These are phyloP conservation scores for Ophiostoma sp. DNA, from an alignment of 2,329 filamentous ascomycete species.

Conservation along the genomic window DNA sequence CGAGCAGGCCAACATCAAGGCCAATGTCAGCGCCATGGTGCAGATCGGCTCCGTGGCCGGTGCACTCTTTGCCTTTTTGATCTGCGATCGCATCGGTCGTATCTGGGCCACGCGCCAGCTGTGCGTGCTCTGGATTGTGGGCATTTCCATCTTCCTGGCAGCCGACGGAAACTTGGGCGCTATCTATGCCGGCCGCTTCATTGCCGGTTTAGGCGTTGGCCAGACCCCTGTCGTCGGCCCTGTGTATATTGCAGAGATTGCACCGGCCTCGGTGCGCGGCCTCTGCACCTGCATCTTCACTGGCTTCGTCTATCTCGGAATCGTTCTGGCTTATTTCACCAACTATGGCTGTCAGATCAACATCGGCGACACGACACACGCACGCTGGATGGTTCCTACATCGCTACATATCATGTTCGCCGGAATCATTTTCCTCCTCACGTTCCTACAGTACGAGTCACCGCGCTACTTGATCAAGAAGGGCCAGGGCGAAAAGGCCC, in stretches of 20 bases:
- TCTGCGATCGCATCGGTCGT: background rate
- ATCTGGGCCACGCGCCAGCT: slow-evolving; percentile 8
- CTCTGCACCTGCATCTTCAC: slow-evolving; percentile 6
- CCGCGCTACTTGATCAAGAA: slow-evolving; percentile 3
- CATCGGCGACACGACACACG: background rate
- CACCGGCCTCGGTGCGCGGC: background rate
- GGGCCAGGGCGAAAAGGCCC: background rate
- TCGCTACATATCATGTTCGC: background rate
- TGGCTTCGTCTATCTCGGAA: background rate
- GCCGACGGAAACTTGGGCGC: background rate
- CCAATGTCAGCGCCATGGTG: slow-evolving; percentile 5
- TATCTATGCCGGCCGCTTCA: background rate
- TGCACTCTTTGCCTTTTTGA: background rate
- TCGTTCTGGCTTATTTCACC: background rate
- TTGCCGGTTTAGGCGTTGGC: background rate
- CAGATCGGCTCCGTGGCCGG: background rate
- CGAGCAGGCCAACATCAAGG: slow-evolving; percentile 2
- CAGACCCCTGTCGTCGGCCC: background rate
- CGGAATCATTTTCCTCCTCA: background rate
- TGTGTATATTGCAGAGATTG: slow-evolving; percentile 1
- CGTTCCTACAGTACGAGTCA: background rate
- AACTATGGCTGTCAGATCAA: slow-evolving; percentile 1
- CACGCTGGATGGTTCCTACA: background rate
- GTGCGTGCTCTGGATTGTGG: slow-evolving; percentile 5
- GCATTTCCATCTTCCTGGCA: background rate